Conservation (phyloP, 352 stramenopile genomes). For the Globisporangium sylvaticum region DNA sequence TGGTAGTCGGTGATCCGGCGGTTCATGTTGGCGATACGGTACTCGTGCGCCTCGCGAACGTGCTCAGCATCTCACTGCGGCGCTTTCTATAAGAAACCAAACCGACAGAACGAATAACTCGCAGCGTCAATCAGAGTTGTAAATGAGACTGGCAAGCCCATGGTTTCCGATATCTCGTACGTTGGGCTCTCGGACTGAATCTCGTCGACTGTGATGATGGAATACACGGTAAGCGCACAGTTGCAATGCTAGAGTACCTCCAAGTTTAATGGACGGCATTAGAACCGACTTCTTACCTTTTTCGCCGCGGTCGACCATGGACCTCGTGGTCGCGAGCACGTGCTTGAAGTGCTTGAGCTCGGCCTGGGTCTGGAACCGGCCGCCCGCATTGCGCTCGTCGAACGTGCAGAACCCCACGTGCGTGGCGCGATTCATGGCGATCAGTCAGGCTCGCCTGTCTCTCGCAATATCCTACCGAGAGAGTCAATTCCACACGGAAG, state of each 20-base stretch:
- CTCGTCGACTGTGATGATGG: slow-evolving; percentile 29
- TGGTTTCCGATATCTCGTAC: slow-evolving; percentile 20
- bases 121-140: background rate
- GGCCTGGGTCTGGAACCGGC: slow-evolving; percentile 67
- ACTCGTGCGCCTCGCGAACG: slow-evolving; percentile 48
- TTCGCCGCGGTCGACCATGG: slow-evolving; percentile 51
- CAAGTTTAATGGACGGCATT: background rate
- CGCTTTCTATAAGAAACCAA: slow-evolving; percentile 22
- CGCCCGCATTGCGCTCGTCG: slow-evolving; percentile 72
- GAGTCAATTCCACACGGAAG: background rate
- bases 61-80: slow-evolving; percentile 53
- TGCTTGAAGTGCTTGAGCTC: slow-evolving; percentile 79
- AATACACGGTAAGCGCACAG: background rate
- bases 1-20: slow-evolving; percentile 79
- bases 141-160: background rate
- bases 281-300: slow-evolving; percentile 30
- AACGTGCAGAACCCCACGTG: slow-evolving; percentile 71
- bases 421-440: slow-evolving; percentile 51
- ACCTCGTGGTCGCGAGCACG: slow-evolving; percentile 44
- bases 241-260: background rate
- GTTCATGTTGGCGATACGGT: slow-evolving; percentile 77
- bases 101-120: background rate
- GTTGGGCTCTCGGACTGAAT: slow-evolving; percentile 36
- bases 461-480: background rate
- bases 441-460: background rate